Percentiles rank a stretch among this genome's conserved stretches.
These are phyloP conservation scores for Arthrobotrys sinensis DNA, from an alignment of 2,329 filamentous ascomycete genomes.

Conservation along the genomic window DNA sequence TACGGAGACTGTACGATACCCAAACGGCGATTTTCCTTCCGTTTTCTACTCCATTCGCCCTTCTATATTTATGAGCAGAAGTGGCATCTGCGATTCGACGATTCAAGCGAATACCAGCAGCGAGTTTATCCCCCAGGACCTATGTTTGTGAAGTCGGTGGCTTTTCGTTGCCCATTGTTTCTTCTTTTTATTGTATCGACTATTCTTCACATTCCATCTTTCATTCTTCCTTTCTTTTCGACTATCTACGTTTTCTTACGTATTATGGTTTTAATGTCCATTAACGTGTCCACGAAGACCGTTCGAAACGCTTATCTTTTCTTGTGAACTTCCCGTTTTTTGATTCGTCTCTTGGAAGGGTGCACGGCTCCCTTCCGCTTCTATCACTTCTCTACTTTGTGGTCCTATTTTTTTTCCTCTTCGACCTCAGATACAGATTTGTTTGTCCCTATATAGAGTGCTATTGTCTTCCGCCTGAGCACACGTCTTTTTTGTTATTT, in stretches of 20 bases:
- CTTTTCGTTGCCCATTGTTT: conserved; percentile 18
- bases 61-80: conserved; percentile 32
- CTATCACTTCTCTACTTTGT: background rate
- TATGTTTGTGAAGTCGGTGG: conserved; percentile 11
- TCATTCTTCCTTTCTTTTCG: conserved; percentile 10
- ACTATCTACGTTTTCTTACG: conserved; percentile 2
- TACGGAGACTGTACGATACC: conserved; percentile 58
- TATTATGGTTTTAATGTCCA: conserved; percentile 51
- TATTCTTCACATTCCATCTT: background rate
- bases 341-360: conserved; percentile 3
- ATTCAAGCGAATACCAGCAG: conserved; percentile 7
- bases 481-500: background rate
- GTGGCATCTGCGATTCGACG: conserved; percentile 25
- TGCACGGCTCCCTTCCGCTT: background rate
- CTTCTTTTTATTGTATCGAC: conserved; percentile 8
- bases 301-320: conserved; percentile 31
- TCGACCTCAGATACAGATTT: conserved; percentile 17
- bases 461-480: background rate
- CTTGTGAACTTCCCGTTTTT: conserved; percentile 25
- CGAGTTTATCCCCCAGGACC: conserved; percentile 7
- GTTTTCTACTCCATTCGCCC: conserved; percentile 27
- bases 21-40: conserved; percentile 40
- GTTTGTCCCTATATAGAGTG: conserved; percentile 32
- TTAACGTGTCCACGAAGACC: conserved; percentile 41
- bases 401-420: conserved; percentile 9